Evolutionary conservation across 306 rosid species (phyloP).

Genomic region (Castanospermum australe): DNA sequence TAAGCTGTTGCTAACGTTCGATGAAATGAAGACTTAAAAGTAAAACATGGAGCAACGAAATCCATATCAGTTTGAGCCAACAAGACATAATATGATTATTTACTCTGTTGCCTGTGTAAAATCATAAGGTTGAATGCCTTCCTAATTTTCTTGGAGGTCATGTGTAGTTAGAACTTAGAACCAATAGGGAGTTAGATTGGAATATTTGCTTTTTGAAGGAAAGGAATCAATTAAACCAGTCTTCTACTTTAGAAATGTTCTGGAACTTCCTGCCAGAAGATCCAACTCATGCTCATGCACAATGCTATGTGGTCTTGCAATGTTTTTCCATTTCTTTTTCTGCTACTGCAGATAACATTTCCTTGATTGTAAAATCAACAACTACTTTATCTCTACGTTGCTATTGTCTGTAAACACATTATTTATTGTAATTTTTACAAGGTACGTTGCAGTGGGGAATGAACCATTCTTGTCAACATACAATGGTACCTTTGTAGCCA

Average conservation of each 20-base stretch:
- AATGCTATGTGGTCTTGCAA: neutral
- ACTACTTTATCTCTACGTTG: neutral
- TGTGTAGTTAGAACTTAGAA: neutral
- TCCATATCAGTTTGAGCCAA: neutral
- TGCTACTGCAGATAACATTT: neutral
- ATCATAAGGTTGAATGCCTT: neutral
- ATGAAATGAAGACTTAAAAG: neutral
- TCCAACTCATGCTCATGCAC: neutral
- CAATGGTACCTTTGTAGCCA: slow-evolving; percentile 62
- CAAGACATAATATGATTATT: neutral
- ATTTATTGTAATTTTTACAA: slow-evolving; percentile 34
- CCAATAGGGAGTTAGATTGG: neutral
- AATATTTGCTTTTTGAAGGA: neutral
- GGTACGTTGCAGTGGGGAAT: slow-evolving; percentile 95
- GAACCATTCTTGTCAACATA: slow-evolving; percentile 86
- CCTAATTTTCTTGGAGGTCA: neutral
- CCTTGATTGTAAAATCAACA: neutral
- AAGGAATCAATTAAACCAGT: neutral
- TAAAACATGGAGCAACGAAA: neutral
- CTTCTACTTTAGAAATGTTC: neutral
- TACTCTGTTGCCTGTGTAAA: neutral
- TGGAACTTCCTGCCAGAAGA: neutral
- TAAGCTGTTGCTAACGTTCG: neutral
- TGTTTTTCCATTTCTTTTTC: neutral
- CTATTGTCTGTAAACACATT: neutral